Evolutionary conservation across 495 filamentous ascomycete genomes (phyloP).

Genomic region (Penicillium odoratum): DNA sequence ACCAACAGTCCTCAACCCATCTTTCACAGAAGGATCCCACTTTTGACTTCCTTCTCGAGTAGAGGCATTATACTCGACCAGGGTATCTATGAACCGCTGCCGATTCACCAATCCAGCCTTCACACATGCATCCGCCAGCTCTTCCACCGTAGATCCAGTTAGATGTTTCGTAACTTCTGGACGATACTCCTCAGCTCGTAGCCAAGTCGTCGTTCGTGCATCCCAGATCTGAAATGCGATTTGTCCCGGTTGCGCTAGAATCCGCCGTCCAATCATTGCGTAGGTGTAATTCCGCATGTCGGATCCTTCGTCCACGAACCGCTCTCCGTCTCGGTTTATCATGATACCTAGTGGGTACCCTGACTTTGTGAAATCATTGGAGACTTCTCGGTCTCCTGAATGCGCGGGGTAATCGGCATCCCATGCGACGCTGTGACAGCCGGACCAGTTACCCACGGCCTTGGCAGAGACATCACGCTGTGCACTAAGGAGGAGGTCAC

Average conservation of each 20-base stretch:
- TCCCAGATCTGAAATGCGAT: conserved; percentile 66
- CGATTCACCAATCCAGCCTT: conserved; percentile 42
- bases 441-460: conserved; percentile 56
- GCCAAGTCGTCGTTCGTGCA: conserved; percentile 40
- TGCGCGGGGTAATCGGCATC: conserved; percentile 56
- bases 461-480: conserved; percentile 49
- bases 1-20: conserved; percentile 52
- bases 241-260: conserved; percentile 54
- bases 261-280: conserved; percentile 57
- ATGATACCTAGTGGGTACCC: conserved; percentile 66
- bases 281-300: conserved; percentile 67
- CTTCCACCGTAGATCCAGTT: conserved; percentile 45
- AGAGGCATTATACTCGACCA: conserved; percentile 55
- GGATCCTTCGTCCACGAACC: conserved; percentile 64
- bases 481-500: conserved; percentile 52
- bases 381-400: conserved; percentile 50
- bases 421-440: conserved; percentile 63
- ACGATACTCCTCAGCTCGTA: conserved; percentile 59
- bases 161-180: conserved; percentile 54
- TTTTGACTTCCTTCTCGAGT: conserved; percentile 25
- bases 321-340: conserved; percentile 54
- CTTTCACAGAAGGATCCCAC: conserved; percentile 56
- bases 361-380: conserved; percentile 66
- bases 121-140: conserved; percentile 50
- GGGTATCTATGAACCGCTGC: conserved; percentile 44